phyloP scores from a whole-genome alignment of 345 rosid species.

The Raphanus sativus region DNA sequence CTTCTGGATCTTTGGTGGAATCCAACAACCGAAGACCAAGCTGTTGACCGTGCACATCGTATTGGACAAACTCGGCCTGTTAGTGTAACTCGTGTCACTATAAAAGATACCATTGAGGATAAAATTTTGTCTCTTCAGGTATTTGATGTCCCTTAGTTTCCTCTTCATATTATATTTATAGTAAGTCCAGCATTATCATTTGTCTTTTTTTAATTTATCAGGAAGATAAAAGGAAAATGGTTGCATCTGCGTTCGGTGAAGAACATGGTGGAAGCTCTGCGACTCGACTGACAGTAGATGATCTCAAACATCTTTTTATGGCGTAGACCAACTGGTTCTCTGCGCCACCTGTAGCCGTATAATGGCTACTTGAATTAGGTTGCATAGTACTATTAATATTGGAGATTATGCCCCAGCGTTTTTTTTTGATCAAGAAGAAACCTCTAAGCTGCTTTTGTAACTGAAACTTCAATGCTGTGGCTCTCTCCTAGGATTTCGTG shows the following conservation, averaged over 20 bases:
- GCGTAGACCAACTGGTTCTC: constrained; percentile 22
- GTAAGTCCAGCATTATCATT: neutral
- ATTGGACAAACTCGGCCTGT: constrained; percentile 95
- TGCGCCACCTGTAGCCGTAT: neutral
- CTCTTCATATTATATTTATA: neutral
- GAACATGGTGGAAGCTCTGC: constrained; percentile 65
- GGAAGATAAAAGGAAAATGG: constrained; percentile 86
- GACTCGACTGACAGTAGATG: constrained; percentile 64
- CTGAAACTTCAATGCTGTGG: constrained; percentile 20
- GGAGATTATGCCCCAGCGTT: neutral
- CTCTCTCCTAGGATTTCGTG: constrained; percentile 4
- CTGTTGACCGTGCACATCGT: constrained; percentile 79
- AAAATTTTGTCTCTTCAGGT: constrained; percentile 74
- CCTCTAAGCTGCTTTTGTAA: constrained; percentile 13
- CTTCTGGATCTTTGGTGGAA: constrained; percentile 97
- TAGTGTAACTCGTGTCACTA: constrained; percentile 71
- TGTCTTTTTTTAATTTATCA: constrained; percentile 21
- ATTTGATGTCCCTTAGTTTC: neutral
- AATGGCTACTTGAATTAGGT: neutral
- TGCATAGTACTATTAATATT: neutral
- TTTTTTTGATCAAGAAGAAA: constrained; percentile 26
- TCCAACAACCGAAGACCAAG: constrained; percentile 61
- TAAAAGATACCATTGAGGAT: constrained; percentile 77
- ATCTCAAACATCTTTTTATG: constrained; percentile 60
- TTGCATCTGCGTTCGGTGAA: constrained; percentile 90